Conservation (phyloP, 352 stramenopile genomes). For the Globisporangium nodosum region DNA sequence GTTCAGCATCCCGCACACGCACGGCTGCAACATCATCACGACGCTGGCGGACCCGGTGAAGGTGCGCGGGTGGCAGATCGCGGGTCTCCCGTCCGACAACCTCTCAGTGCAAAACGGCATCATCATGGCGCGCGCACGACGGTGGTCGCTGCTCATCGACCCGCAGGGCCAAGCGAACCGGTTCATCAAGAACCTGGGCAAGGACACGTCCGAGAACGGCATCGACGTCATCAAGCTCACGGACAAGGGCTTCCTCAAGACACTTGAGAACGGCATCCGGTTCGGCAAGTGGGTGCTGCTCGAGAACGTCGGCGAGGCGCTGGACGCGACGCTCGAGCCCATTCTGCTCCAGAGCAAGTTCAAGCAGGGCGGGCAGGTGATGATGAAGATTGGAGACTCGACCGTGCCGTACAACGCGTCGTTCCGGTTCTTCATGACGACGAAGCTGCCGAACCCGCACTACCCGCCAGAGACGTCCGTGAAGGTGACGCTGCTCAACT, state of each 20-base stretch:
- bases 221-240: constrained; percentile 83
- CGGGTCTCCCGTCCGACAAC: constrained; percentile 86
- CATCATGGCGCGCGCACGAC: constrained; percentile 86
- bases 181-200: constrained; percentile 92
- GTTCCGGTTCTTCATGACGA: constrained; percentile 93
- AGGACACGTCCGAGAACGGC: constrained; percentile 78
- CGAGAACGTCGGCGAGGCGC: constrained; percentile 81
- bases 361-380: constrained; percentile 89
- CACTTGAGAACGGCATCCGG: constrained; percentile 88
- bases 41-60: constrained; percentile 89
- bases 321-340: constrained; percentile 89
- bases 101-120: constrained; percentile 92
- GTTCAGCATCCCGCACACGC: constrained; percentile 75
- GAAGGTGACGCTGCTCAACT: constrained; percentile 92
- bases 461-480: constrained; percentile 91
- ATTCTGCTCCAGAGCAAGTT: constrained; percentile 91
- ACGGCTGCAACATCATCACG: constrained; percentile 82
- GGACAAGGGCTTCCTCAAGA: constrained; percentile 78
- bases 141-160: constrained; percentile 91
- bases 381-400: constrained; percentile 91
- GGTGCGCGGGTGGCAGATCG: constrained; percentile 89
- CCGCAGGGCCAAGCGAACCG: constrained; percentile 91
- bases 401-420: constrained; percentile 88
- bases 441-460: constrained; percentile 90
- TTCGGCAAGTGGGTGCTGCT: constrained; percentile 92